Base-by-base conservation (phyloP, 1,284 basidiomycete species). In the Sphaerobolus stellatus region DNA sequence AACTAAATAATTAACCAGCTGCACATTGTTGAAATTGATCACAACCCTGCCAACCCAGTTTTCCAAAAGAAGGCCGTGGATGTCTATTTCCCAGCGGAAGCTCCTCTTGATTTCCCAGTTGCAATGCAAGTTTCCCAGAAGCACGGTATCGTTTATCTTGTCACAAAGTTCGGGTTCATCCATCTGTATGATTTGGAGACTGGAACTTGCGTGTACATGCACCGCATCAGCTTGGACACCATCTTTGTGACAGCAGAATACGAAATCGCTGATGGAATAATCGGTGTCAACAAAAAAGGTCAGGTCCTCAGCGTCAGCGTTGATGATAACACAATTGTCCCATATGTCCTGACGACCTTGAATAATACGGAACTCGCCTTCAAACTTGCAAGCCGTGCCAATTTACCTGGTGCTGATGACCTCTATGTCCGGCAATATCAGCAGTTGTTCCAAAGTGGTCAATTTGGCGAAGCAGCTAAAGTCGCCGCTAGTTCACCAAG, bases 181-280 rank as follows among this genome's bases (percentile, higher is more conserved):
- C 97, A 99, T 75, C 83, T 99, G 16, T 99, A 99, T 75, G 97
- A 99, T 74, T 84, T 99, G 62, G 97, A 99, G 74, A 86, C 91
- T n/a, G 97, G 96, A 57, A 90, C 94, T 50, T 99, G 97, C 77
- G 88, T 99, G 64, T 99, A 99, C 81, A 99, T 99, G 97, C 99
- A 99, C 82, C 91, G 97, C 61, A 99, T 99, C 71, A 97, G 94
- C 48, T 96, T 97, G 44, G 97, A 99, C 76, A 99, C 97, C 47
- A 98, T 99, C 71, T 99, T 99, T 72, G 95, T 98, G 49, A 98
- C 97, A 6, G 92, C 95, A 18, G 94, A 98, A 67, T 94, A 98
- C 71, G 95, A 98, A 72, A 83, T 87, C 27, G 88, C 88, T 13
- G 86, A 94, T 68, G 97, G 97, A 76, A 97, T 99, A 72, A 94